Conservation (phyloP, 228 moss, liverwort and hornwort species). For the Sphagnum fallax region DNA sequence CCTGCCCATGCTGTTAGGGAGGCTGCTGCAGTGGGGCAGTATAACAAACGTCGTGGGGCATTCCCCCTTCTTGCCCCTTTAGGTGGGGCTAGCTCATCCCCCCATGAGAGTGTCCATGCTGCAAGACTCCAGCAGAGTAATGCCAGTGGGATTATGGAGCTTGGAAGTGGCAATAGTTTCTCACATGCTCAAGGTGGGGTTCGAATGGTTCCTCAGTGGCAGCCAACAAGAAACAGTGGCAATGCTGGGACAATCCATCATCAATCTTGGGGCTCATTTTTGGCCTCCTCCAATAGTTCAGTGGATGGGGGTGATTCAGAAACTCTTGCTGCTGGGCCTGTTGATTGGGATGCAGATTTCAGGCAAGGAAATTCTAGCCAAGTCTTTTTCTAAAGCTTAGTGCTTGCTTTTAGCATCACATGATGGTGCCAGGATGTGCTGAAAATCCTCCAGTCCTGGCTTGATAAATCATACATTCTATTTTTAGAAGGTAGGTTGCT, state of each 20-base stretch:
- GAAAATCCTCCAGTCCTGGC: neutral
- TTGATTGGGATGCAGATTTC: slow-evolving; percentile 83
- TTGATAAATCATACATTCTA: neutral
- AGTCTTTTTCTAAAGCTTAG: too few relatives aligned
- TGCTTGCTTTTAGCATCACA: too few relatives aligned
- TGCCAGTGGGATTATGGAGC: slow-evolving; percentile 47
- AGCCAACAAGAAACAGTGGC: slow-evolving; percentile 38
- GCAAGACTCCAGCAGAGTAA: slow-evolving; percentile 58
- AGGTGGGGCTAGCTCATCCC: slow-evolving; percentile 20
- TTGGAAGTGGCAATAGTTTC: slow-evolving; percentile 3
- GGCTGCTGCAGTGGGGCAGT: slow-evolving; percentile 46
- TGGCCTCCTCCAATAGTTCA: slow-evolving; percentile 51
- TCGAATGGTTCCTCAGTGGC: slow-evolving; percentile 26
- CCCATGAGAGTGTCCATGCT: slow-evolving; percentile 38
- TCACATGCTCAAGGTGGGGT: slow-evolving; percentile 22
- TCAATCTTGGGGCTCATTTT: slow-evolving; percentile 44
- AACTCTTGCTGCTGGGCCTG: slow-evolving; percentile 40
- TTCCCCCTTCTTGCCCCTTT: slow-evolving; percentile 17
- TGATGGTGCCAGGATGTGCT: too few relatives aligned
- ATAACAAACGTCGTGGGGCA: slow-evolving; percentile 34
- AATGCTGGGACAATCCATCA: slow-evolving; percentile 20
- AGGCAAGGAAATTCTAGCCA: slow-evolving; percentile 24
- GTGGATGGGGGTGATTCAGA: slow-evolving; percentile 69
- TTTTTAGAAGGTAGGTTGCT: too few relatives aligned
- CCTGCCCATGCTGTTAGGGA: slow-evolving; percentile 51